Evolutionary conservation across 1,284 basidiomycete genomes (phyloP).

Genomic region (Bondarzewia mesenterica): DNA sequence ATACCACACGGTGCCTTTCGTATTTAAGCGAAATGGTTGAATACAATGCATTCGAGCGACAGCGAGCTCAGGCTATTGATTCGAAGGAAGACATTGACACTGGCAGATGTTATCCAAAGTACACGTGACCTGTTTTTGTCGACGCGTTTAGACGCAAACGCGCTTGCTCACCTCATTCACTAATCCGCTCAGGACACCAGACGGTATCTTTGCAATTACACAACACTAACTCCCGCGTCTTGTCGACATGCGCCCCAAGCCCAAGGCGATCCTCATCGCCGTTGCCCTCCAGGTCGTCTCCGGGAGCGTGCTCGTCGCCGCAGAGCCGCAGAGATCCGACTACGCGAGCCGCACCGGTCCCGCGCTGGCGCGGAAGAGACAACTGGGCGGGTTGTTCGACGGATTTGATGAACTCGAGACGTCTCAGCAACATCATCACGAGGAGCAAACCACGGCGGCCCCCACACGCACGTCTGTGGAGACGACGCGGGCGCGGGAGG

Average conservation of each 20-base stretch:
- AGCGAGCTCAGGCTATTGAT: too few relatives aligned
- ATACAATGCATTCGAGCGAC: too few relatives aligned
- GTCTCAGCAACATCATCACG: not conserved
- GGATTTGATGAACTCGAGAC: not conserved
- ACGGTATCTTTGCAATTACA: not conserved
- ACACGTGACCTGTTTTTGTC: not conserved
- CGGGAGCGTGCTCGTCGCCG: not conserved
- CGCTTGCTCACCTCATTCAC: not conserved
- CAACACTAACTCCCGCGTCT: not conserved
- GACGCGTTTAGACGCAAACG: not conserved
- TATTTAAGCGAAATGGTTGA: too few relatives aligned
- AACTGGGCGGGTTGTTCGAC: conserved; percentile 3
- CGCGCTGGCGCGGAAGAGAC: not conserved
- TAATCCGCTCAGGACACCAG: not conserved
- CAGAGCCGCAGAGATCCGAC: not conserved
- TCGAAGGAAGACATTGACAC: too few relatives aligned
- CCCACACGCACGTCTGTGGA: not conserved
- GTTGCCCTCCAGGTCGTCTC: not conserved
- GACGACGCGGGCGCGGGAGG: not conserved
- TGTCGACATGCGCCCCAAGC: not conserved
- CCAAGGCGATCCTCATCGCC: not conserved
- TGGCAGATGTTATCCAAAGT: too few relatives aligned
- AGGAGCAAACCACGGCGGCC: conserved; percentile 3
- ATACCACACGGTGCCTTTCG: too few relatives aligned
- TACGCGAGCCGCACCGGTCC: not conserved